These are phyloP conservation scores for Septoria petroselini DNA, from an alignment of 2,329 filamentous ascomycete genomes.

Conservation along the genomic window DNA sequence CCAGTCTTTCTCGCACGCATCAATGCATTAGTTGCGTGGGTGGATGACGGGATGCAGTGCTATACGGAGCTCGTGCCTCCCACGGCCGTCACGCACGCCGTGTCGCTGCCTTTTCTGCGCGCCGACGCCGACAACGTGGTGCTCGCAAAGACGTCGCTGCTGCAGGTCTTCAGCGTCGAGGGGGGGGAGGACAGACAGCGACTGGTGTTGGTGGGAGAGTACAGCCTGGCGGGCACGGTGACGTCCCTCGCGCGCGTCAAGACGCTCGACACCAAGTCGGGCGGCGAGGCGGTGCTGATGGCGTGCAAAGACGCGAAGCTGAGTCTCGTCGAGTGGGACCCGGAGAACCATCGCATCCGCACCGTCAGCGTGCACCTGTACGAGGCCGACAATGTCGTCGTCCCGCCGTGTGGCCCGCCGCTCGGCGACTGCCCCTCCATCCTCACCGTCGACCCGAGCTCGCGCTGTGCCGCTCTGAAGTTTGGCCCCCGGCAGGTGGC, in stretches of 20 bases:
- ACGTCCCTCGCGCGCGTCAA: constrained; percentile 78
- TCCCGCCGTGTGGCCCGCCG: constrained; percentile 69
- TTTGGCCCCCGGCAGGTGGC: constrained; percentile 87
- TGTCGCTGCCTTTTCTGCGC: constrained; percentile 74
- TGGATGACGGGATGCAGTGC: constrained; percentile 70
- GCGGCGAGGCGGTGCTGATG: constrained; percentile 78
- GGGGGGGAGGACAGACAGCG: constrained; percentile 60
- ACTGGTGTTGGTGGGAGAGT: constrained; percentile 68
- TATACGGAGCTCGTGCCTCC: constrained; percentile 94
- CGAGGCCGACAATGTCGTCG: constrained; percentile 73
- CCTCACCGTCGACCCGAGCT: constrained; percentile 83
- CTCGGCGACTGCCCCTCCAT: constrained; percentile 75
- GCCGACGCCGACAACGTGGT: constrained; percentile 77
- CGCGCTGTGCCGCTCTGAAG: constrained; percentile 88
- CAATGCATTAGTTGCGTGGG: too few relatives aligned
- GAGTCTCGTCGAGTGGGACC: constrained; percentile 91
- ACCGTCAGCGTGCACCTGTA: constrained; percentile 98
- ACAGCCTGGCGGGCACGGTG: constrained; percentile 76
- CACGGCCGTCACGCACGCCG: constrained; percentile 86
- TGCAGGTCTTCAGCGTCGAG: constrained; percentile 71
- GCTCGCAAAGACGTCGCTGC: constrained; percentile 85
- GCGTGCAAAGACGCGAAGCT: constrained; percentile 89
- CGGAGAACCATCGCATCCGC: constrained; percentile 70
- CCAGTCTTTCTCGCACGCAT: too few relatives aligned
- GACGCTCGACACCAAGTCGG: constrained; percentile 67